Percentiles rank a stretch among this genome's conserved stretches.
These are phyloP conservation scores for Acanthamoeba comandoni DNA, from an alignment of 208 protist genomes.

Conservation along the genomic window DNA sequence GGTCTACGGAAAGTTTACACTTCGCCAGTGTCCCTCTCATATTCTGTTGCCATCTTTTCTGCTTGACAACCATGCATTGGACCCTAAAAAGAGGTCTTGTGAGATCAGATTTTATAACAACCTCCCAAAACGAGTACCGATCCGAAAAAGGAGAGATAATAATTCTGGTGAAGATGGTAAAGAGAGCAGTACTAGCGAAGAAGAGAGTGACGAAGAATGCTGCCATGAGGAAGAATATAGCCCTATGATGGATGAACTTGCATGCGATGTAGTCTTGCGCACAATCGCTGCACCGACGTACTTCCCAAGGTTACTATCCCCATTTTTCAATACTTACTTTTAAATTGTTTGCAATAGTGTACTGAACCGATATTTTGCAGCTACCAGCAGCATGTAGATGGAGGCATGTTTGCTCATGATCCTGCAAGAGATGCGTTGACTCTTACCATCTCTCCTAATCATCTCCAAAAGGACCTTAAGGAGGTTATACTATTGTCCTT, in stretches of 20 bases:
- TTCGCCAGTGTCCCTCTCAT: slow-evolving; percentile 7
- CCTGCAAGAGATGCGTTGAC: slow-evolving; percentile 72
- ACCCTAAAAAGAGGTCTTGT: slow-evolving; percentile 28
- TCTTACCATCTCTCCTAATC: slow-evolving; percentile 20
- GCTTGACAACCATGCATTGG: slow-evolving; percentile 62
- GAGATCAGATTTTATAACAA: slow-evolving; percentile 75
- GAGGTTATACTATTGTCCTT: slow-evolving; percentile 7
- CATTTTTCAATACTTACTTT: neutral
- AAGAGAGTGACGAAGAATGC: neutral
- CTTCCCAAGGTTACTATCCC: slow-evolving; percentile 74
- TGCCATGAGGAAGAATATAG: neutral
- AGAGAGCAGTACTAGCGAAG: neutral
- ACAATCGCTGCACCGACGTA: slow-evolving; percentile 82
- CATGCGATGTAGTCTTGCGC: slow-evolving; percentile 62
- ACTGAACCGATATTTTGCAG: neutral
- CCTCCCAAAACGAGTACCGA: slow-evolving; percentile 1
- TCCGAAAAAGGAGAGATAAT: neutral
- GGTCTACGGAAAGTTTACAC: slow-evolving; percentile 37
- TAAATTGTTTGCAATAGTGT: neutral
- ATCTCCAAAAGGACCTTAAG: neutral
- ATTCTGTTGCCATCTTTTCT: slow-evolving; percentile 67
- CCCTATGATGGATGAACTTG: slow-evolving; percentile 45
- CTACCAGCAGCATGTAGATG: slow-evolving; percentile 78
- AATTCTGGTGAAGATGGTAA: neutral
- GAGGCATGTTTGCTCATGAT: slow-evolving; percentile 83